phyloP scores from a whole-genome alignment of 2,329 filamentous ascomycete species.

The Nigrospora oryzae region DNA sequence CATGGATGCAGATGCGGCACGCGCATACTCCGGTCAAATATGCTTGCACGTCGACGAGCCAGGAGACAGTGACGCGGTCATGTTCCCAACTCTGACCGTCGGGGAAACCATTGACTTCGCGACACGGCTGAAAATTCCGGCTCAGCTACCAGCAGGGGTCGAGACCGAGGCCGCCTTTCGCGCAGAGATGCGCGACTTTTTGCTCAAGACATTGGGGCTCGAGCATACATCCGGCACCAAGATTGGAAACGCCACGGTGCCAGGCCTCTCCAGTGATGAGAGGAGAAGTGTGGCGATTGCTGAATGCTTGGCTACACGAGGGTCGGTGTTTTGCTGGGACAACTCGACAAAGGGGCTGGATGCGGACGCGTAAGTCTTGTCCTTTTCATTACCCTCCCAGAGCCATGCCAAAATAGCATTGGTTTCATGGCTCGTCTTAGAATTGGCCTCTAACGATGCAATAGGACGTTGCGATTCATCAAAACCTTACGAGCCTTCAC shows the following conservation, averaged over 20 bases:
- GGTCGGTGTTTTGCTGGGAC: no score
- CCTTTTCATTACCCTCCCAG: background rate
- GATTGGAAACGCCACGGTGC: no score
- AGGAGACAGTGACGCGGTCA: conserved; percentile 22
- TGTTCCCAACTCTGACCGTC: conserved; percentile 69
- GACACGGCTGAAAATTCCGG: conserved; percentile 3
- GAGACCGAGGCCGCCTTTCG: background rate
- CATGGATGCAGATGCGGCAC: conserved; percentile 46
- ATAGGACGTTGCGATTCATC: conserved; percentile 47
- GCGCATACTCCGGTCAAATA: conserved; percentile 23
- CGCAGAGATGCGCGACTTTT: conserved; percentile 48
- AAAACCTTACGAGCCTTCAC: conserved; percentile 29
- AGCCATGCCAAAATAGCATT: no score
- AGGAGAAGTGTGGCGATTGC: no score
- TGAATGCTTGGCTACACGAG: no score
- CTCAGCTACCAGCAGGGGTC: background rate
- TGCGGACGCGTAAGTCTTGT: conserved; percentile 21
- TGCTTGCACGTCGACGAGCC: conserved; percentile 66
- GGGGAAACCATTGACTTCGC: conserved; percentile 69
- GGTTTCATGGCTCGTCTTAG: no score
- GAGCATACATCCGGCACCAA: no score
- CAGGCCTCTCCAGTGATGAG: no score
- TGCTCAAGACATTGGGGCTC: conserved; percentile 42
- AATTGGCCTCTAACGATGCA: background rate
- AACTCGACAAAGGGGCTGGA: no score